These are phyloP conservation scores for Termitomyces titanicus DNA, from an alignment of 768 basidiomycete genomes.

Conservation along the genomic window DNA sequence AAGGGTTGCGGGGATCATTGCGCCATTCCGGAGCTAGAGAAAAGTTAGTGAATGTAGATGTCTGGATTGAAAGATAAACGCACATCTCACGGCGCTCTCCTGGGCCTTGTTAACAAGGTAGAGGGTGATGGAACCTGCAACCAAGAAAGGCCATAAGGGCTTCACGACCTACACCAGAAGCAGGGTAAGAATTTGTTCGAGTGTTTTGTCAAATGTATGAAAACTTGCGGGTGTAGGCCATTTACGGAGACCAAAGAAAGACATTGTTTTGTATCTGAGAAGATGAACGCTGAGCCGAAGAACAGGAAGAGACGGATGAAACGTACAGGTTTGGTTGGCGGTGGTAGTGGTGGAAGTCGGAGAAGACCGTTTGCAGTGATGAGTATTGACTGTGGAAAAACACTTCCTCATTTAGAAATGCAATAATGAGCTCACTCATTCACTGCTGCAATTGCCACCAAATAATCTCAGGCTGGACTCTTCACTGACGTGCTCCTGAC, in stretches of 20 bases:
- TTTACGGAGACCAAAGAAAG: conserved; percentile 77
- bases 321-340: conserved; percentile 10
- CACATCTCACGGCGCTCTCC: conserved; percentile 67
- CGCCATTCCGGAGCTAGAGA: conserved; percentile 58
- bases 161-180: conserved; percentile 47
- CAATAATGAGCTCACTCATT: neutral
- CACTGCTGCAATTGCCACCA: too few relatives aligned
- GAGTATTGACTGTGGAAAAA: conserved; percentile 29
- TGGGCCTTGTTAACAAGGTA: conserved; percentile 68
- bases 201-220: neutral
- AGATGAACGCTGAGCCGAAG: neutral
- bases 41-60: conserved; percentile 2
- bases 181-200: conserved; percentile 10
- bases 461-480: too few relatives aligned
- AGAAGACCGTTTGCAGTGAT: conserved; percentile 36
- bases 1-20: conserved; percentile 80
- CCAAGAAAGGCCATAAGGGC: conserved; percentile 81
- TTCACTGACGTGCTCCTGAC: neutral
- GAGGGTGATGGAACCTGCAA: conserved; percentile 58
- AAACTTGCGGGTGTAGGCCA: conserved; percentile 72
- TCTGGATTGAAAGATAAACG: conserved; percentile 27
- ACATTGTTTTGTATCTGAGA: conserved; percentile 41
- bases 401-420: conserved; percentile 16
- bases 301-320: neutral
- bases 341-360: conserved; percentile 29